These are phyloP conservation scores for Coemansia pectinata DNA, from an alignment of 192 early-diverging fungal genomes.

Conservation along the genomic window DNA sequence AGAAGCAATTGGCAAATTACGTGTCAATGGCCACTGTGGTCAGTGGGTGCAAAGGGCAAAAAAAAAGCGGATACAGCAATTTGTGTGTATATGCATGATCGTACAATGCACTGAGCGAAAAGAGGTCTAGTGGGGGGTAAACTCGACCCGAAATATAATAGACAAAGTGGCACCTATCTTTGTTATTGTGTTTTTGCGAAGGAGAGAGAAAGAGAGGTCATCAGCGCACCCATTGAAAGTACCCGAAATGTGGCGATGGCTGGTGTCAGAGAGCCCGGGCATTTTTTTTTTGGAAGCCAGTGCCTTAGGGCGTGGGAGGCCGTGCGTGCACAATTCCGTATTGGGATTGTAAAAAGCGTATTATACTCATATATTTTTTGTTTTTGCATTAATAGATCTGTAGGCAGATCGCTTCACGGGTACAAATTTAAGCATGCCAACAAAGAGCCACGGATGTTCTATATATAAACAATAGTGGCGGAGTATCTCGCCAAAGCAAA, in stretches of 20 bases:
- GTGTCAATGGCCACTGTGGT: background rate
- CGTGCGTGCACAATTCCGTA: background rate
- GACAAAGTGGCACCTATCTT: background rate
- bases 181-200: background rate
- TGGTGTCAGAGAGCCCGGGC: background rate
- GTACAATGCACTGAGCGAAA: background rate
- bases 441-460: background rate
- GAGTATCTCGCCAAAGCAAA: background rate
- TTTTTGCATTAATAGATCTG: background rate
- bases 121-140: background rate
- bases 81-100: background rate
- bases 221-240: background rate
- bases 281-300: background rate
- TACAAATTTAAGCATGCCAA: constrained; percentile 4
- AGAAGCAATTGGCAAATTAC: background rate
- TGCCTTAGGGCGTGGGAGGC: background rate
- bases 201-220: background rate
- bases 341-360: background rate
- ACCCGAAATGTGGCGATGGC: constrained; percentile 7
- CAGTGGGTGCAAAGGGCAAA: background rate
- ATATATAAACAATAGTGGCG: background rate
- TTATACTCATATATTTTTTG: background rate
- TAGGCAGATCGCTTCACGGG: background rate
- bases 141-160: background rate
- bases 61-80: background rate